phyloP scores from a whole-genome alignment of 208 protist genomes.

The Trypanosoma vivax region DNA sequence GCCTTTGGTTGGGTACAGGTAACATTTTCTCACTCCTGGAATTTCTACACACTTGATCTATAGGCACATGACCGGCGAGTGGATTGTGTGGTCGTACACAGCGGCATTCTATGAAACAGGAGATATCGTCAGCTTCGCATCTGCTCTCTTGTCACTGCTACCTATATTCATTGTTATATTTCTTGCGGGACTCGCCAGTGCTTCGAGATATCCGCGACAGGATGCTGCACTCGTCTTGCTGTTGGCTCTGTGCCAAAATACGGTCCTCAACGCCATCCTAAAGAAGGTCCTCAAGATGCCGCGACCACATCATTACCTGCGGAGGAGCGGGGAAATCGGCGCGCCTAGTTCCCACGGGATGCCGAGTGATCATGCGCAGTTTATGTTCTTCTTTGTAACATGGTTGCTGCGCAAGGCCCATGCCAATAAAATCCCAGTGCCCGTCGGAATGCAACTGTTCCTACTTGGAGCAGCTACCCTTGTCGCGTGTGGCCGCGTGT shows the following conservation, averaged over 20 bases:
- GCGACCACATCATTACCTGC: constrained; percentile 48
- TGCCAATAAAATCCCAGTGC: neutral
- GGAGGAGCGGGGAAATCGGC: neutral
- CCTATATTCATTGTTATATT: constrained; percentile 60
- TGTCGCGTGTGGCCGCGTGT: constrained; percentile 55
- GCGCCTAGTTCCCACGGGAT: constrained; percentile 43
- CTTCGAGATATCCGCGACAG: constrained; percentile 25
- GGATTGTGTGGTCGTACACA: constrained; percentile 47
- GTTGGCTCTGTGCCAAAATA: constrained; percentile 41
- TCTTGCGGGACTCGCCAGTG: constrained; percentile 49
- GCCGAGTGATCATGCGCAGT: constrained; percentile 77
- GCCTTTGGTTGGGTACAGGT: too few species aligned
- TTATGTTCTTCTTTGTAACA: constrained; percentile 61
- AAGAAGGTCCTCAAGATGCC: constrained; percentile 32
- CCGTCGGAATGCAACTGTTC: constrained; percentile 15
- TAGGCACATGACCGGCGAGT: constrained; percentile 8
- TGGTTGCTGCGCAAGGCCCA: constrained; percentile 31
- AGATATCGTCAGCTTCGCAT: constrained; percentile 47
- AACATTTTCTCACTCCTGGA: neutral
- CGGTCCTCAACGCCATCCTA: constrained; percentile 33
- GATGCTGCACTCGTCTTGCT: constrained; percentile 43
- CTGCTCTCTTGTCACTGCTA: constrained; percentile 45
- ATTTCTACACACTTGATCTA: neutral
- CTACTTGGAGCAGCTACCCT: constrained; percentile 24
- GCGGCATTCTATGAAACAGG: constrained; percentile 38